Conservation (phyloP, 495 filamentous ascomycete species). For the Letharia lupina region DNA sequence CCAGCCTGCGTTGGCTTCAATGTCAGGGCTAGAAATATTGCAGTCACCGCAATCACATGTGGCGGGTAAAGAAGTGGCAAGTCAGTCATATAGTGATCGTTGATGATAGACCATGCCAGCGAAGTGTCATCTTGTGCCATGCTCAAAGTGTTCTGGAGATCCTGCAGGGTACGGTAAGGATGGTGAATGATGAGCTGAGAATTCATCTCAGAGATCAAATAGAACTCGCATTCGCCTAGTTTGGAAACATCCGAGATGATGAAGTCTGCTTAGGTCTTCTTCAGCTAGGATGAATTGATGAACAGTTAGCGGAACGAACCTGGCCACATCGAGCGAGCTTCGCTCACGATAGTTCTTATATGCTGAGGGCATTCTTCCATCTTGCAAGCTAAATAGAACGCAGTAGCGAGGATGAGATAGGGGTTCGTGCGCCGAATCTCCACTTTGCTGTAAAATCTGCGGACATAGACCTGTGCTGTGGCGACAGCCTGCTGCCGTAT, state of each 20-base stretch:
- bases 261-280: constrained; percentile 48
- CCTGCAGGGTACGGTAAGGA: constrained; percentile 82
- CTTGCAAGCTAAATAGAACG: constrained; percentile 92
- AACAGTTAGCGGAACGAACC: constrained; percentile 36
- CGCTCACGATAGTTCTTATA: constrained; percentile 76
- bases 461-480: constrained; percentile 89
- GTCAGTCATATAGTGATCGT: constrained; percentile 94
- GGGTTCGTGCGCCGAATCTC: constrained; percentile 91
- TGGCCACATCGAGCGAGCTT: constrained; percentile 82
- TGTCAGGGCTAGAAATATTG: constrained; percentile 78
- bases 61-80: constrained; percentile 80
- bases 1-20: constrained; percentile 50
- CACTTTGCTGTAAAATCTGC: constrained; percentile 85
- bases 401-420: constrained; percentile 82
- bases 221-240: constrained; percentile 94
- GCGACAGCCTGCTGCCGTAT: constrained; percentile 88
- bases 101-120: constrained; percentile 81
- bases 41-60: constrained; percentile 83
- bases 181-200: constrained; percentile 93
- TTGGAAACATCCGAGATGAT: constrained; percentile 75
- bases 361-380: constrained; percentile 98
- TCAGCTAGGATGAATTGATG: background rate
- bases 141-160: constrained; percentile 55
- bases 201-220: constrained; percentile 87
- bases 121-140: constrained; percentile 69